Evolutionary conservation across 352 stramenopile species (phyloP).

Genomic region (Phytophthora citrophthora): DNA sequence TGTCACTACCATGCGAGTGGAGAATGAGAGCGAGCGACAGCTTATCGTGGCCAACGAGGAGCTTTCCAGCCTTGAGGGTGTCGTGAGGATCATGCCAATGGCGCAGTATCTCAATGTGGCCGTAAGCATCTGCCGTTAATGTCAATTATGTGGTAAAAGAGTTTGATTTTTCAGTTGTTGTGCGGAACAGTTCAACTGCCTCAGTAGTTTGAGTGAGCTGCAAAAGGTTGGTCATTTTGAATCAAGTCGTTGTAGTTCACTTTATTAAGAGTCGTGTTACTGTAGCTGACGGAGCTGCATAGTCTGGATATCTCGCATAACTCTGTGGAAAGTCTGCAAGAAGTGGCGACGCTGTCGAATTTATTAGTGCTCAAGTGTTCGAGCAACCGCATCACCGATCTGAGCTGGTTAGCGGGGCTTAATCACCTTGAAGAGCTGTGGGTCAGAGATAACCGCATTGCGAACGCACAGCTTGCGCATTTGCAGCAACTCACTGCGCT

Average conservation of each 20-base stretch:
- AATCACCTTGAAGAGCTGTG: constrained; percentile 61
- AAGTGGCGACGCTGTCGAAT: constrained; percentile 44
- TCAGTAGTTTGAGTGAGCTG: constrained; percentile 47
- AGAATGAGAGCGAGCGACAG: constrained; percentile 45
- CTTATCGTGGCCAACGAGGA: constrained; percentile 66
- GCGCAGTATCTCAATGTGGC: constrained; percentile 68
- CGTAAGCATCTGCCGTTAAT: constrained; percentile 33
- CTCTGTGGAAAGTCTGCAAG: constrained; percentile 46
- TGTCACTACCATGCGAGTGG: constrained; percentile 42
- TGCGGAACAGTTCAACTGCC: constrained; percentile 62
- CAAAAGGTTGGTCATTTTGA: constrained; percentile 43
- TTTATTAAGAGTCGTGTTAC: not conserved
- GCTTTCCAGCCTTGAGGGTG: constrained; percentile 37
- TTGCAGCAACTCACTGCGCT: constrained; percentile 52
- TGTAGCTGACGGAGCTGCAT: constrained; percentile 50
- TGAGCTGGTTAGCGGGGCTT: constrained; percentile 49
- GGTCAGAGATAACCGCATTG: constrained; percentile 63
- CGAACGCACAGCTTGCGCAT: constrained; percentile 51
- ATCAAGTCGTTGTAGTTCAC: not conserved
- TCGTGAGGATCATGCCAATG: constrained; percentile 22
- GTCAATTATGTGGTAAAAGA: not conserved
- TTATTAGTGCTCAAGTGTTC: constrained; percentile 64
- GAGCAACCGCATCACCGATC: constrained; percentile 57
- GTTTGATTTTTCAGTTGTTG: not conserved
- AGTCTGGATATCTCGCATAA: constrained; percentile 77